These are phyloP conservation scores for Cercospora sesami DNA, from an alignment of 2,329 filamentous ascomycete species.

Conservation along the genomic window DNA sequence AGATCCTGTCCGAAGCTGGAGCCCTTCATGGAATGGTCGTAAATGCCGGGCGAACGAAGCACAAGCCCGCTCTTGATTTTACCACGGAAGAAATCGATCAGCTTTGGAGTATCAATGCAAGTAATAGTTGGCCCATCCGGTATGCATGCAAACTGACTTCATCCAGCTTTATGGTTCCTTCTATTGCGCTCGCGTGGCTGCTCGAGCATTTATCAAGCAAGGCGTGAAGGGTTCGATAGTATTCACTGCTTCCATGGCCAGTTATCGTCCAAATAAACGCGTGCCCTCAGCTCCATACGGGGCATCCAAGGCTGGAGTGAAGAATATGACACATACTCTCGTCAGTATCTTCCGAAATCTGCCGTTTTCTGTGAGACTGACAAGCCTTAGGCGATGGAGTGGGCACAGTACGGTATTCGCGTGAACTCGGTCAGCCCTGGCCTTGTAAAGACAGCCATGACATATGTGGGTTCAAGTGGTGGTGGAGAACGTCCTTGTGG, in stretches of 20 bases:
- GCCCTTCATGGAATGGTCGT: slow-evolving; percentile 50
- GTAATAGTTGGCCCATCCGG: background rate
- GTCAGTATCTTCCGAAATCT: slow-evolving; percentile 33
- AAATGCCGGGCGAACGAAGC: slow-evolving; percentile 55
- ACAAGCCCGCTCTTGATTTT: slow-evolving; percentile 55
- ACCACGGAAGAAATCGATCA: slow-evolving; percentile 50
- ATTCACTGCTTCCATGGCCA: slow-evolving; percentile 51
- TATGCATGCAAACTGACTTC: background rate
- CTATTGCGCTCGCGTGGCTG: slow-evolving; percentile 46
- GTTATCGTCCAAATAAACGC: slow-evolving; percentile 46
- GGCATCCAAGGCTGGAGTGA: slow-evolving; percentile 45
- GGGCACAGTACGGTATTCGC: slow-evolving; percentile 41
- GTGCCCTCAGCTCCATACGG: slow-evolving; percentile 41
- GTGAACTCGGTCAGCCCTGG: slow-evolving; percentile 19
- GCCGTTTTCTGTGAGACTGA: slow-evolving; percentile 24
- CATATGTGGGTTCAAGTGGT: background rate
- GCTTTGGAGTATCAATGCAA: slow-evolving; percentile 46
- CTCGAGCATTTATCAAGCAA: slow-evolving; percentile 49
- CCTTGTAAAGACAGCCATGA: slow-evolving; percentile 20
- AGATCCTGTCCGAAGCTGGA: slow-evolving; percentile 47
- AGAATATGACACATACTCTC: slow-evolving; percentile 45
- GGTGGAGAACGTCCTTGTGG: background rate
- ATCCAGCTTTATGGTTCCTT: slow-evolving; percentile 49
- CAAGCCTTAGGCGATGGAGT: slow-evolving; percentile 41
- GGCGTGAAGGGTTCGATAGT: slow-evolving; percentile 49